Evolutionary conservation across 1,139 yeast species (phyloP), one percentile per base, ranked within the genome.

Genomic region (Zygotorulaspora mrakii): DNA sequence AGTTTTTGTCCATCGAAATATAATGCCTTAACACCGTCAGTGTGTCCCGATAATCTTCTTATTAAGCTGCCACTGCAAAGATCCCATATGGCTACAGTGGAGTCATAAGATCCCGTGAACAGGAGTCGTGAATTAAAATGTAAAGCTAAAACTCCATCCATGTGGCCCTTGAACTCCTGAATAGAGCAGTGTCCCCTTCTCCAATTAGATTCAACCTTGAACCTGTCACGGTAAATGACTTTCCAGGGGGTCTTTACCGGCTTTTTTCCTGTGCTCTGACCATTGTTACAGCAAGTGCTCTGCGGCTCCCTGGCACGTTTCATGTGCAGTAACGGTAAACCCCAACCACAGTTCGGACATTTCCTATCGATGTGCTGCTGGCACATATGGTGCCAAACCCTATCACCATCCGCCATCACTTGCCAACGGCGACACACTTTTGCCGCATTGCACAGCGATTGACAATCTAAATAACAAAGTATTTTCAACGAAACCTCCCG

Each of bases 331-430:
- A 91, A 68, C 2, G 98, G 98, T 52, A 91, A 70, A 4, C 98
- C 98, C 98, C 98, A 91, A 8, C 98, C 98, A 69, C 98, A 91
- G 60, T 86, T 87, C 31, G 96, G 95, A 65, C 98, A 91, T 62
- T 91, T 91, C 45, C 95, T 73, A 64, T 91, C 98, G 43, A 91
- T 91, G 61, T 91, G 98, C 64, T 91, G 98, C 62, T 88, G 96
- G 62, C 98, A 91, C 91, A 91, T 83, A 53, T 91, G 88, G 61
- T 91, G 94, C 98, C 98, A 91, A 5, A 91, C 97, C 39, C 94
- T 68, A 57, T 91, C 97, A 61, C 89, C 96, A 63, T 91, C 96
- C 1, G 98, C 97, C 41, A 91, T 68, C 39, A 70, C 69, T 57
- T 85, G 80, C 98, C 98, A 91, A 42, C 76, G 76, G 39, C 78